Evolutionary conservation across 1,284 basidiomycete genomes (phyloP).

Genomic region (Fistulina hepatica): DNA sequence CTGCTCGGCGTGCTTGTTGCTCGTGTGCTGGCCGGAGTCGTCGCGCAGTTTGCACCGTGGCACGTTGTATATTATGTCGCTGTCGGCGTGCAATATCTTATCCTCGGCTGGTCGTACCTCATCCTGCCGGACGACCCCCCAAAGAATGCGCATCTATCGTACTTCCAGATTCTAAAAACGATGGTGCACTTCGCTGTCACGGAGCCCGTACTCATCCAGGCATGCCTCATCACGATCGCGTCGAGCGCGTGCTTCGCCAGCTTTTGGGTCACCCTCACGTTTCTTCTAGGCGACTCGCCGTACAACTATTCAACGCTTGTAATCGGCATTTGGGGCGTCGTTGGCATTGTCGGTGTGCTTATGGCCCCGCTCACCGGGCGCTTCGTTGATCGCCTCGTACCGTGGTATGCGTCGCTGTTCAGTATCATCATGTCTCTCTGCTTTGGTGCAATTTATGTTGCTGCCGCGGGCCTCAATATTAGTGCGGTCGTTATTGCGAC

Average conservation of each 20-base stretch:
- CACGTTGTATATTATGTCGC: slow-evolving; percentile 58
- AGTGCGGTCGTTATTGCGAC: slow-evolving; percentile 39
- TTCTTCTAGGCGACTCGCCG: slow-evolving; percentile 53
- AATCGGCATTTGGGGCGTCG: slow-evolving; percentile 30
- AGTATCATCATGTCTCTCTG: slow-evolving; percentile 23
- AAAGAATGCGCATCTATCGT: slow-evolving; percentile 47
- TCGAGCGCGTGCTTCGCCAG: slow-evolving; percentile 47
- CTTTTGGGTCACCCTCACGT: slow-evolving; percentile 68
- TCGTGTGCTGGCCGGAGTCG: slow-evolving; percentile 54
- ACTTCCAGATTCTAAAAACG: slow-evolving; percentile 48
- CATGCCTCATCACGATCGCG: slow-evolving; percentile 43
- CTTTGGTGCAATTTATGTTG: slow-evolving; percentile 36
- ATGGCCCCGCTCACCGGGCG: slow-evolving; percentile 54
- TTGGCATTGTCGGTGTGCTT: slow-evolving; percentile 59
- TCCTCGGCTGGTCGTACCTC: slow-evolving; percentile 42
- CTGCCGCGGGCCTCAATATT: slow-evolving; percentile 47
- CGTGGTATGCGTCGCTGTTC: slow-evolving; percentile 54
- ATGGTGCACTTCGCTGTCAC: slow-evolving; percentile 61
- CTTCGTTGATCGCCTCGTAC: slow-evolving; percentile 49
- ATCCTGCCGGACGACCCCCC: slow-evolving; percentile 62
- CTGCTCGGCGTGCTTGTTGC: slow-evolving; percentile 64
- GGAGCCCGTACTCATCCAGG: slow-evolving; percentile 59
- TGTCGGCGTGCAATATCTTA: slow-evolving; percentile 43
- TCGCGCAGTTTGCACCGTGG: slow-evolving; percentile 52
- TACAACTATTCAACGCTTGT: slow-evolving; percentile 57